Evolutionary conservation across 2,329 filamentous ascomycete genomes (phyloP), one percentile per base, ranked within the genome.

Genomic region (Aspergillus bombycis): DNA sequence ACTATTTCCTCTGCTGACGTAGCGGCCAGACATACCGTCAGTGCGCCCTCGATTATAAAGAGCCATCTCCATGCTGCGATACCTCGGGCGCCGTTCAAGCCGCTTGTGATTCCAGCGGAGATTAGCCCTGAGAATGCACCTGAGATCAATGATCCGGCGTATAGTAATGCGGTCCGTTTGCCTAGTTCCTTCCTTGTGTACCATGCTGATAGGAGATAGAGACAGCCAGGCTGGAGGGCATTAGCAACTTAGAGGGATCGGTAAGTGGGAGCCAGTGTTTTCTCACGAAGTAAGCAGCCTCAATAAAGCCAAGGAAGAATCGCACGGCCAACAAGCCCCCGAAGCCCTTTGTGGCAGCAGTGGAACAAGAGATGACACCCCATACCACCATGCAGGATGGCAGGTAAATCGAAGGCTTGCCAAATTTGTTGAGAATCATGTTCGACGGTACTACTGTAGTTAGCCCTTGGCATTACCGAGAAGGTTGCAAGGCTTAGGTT

Each of bases 151-250:
- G 34, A 36, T 16, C 34, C 34, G 5, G 14, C 34, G 34, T 36
- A 36, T 16, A 36, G 34, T 16, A 36, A 14, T 16, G 34, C 34
- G 14, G 34, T 36, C 34, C 77, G 71, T 53, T 78, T 78, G 0
- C 74, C 76, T n/a, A 79, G 69, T 64, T 79, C 77, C 23, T 68
- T 70, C 57, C 78, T 75, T 0, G 77, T 81, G 57, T 82, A 82
- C 80, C 79, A 82, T 6, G 77, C 34, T 3, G 34, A 36, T 8
- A 36, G 34, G 14, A 36, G 14, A 36, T 36, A 36, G 14, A 36
- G 34, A 16, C 34, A 36, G 34, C 34, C 34, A 7, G 34, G 34
- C 34, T 36, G 7, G 14, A 7, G 34, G 1, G 7, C 16, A 16
- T 16, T 16, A 36, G 34, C 14, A 36, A 16, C 10, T 2, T 3